Evolutionary conservation across 1,284 basidiomycete species (phyloP), one percentile per base, ranked within the genome.

Genomic region (Chalciporus sp.): DNA sequence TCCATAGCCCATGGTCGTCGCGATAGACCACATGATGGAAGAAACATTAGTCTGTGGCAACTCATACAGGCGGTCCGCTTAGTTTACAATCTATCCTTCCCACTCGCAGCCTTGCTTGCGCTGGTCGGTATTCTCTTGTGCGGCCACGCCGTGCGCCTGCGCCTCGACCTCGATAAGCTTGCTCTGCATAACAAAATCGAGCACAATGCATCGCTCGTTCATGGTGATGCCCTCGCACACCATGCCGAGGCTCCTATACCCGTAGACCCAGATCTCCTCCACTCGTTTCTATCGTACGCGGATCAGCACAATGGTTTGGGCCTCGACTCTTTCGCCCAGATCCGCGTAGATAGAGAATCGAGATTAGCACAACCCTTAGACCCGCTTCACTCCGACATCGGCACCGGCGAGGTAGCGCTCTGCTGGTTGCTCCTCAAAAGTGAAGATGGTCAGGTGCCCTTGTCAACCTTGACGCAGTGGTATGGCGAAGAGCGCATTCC

Each of bases 331-430:
- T 72, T 82, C 40, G 80, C 76, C 1, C 66, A 70, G 29, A 67
- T 77, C 23, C 75, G 83, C 9, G 65, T 81, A 6, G 69, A 79
- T 35, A 66, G 82, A 37, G 79, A 84, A 60, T 72, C 69, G 41
- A 64, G 72, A 40, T 51, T 85, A 71, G 72, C 72, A n/a, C 63
- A 65, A 9, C 74, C 74, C 3, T 64, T 88, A 23, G 74, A 76
- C 56, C 46, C 35, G 1, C n/a, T 82, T 19, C 83, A 84, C 56
- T 72, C 76, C 3, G 76, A 79, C 61, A 80, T 88, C 49, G 81
- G 85, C 14, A 75, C 80, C 31, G 87, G 86, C 27, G 86, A 88
- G 68, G 76, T 71, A 49, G 76, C 72, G 5, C 60, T 82, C 28
- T 67, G 68, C 3, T 82, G 79, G 79, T 61, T 76, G 39, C 68